Evolutionary conservation across 768 basidiomycete species (phyloP).

Genomic region (Naganishia antarctica): DNA sequence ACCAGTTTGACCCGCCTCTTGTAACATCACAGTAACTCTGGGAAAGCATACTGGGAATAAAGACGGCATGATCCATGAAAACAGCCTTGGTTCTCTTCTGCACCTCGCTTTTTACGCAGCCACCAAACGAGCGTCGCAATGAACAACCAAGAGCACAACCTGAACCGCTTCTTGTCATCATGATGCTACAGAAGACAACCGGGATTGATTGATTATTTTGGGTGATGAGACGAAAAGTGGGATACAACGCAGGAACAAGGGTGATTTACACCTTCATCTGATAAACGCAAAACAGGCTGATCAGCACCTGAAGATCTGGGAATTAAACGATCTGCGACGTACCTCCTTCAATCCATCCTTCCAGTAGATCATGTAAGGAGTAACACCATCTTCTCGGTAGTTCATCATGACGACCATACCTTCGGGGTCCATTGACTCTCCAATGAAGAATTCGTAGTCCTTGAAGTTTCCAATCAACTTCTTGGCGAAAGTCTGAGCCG

Average conservation of each 20-base stretch:
- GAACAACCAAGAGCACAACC: too few relatives aligned
- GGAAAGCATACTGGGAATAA: too few relatives aligned
- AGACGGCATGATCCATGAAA: too few relatives aligned
- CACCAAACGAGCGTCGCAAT: too few relatives aligned
- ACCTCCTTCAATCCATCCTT: constrained; percentile 81
- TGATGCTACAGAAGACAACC: constrained; percentile 18
- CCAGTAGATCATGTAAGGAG: constrained; percentile 93
- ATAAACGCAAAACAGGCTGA: background rate
- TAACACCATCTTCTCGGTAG: constrained; percentile 62
- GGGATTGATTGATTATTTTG: constrained; percentile 15
- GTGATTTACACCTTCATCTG: constrained; percentile 28
- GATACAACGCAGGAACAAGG: constrained; percentile 16
- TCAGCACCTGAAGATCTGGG: background rate
- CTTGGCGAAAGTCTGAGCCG: constrained; percentile 71
- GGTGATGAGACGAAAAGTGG: background rate
- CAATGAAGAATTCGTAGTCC: constrained; percentile 74
- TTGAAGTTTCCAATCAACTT: constrained; percentile 86
- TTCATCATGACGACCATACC: constrained; percentile 93
- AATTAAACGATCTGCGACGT: constrained; percentile 14
- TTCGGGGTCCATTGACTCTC: constrained; percentile 62
- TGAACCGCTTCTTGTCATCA: constrained; percentile 8
- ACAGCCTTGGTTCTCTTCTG: too few relatives aligned
- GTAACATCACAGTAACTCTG: too few relatives aligned
- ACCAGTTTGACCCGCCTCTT: too few relatives aligned
- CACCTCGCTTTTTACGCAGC: too few relatives aligned